Base-by-base conservation (phyloP, 352 stramenopile species). In the Pythium phragmiticola region DNA sequence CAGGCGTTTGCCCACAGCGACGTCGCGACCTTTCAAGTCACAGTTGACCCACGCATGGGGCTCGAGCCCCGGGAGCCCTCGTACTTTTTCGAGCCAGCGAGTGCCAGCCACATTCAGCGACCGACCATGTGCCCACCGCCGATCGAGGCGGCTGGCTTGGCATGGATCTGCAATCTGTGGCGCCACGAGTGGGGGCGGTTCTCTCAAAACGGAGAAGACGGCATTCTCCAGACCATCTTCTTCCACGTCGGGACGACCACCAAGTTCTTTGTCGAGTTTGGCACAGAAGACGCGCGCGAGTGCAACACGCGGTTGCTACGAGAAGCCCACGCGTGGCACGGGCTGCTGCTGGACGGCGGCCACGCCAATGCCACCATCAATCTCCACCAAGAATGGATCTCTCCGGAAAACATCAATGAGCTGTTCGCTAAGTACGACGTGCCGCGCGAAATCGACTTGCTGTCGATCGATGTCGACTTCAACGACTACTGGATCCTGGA, bases 191-290 rank as follows among this genome's bases (percentile, higher is more conserved):
- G 76, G 77, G 83, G 79, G 1, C 36, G 71, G 6, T 86, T 62
- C 61, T 90, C 81, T 0, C 83, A 89, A 42, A 92, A 92, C 45
- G 83, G 83, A 12, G 81, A 92, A 58, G 83, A 89, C 59, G 83
- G 81, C 19, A 72, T 92, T 26, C 53, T 92, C 30, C 56, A 54
- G 37, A 67, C 76, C 13, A 85, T 92, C 39, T 92, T 90, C 60
- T 55, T 71, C 45, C 57, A 82, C 47, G 69, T 90, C 39, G 75
- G 74, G 23, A 72, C 59, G 11, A 65, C 63, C 6, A 53, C 71
- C 21, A 66, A 66, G 26, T 60, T 69, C 9, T 90, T 82, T 59
- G 81, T 90, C 11, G 83, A 92, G 50, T 90, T 90, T 74, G 83
- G 80, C 13, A 85, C 78, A 0, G 76, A 88, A 56, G 62, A 76